These are phyloP conservation scores for Aureococcus anophagefferens DNA, from an alignment of 108 stramenopile species.

Conservation along the genomic window DNA sequence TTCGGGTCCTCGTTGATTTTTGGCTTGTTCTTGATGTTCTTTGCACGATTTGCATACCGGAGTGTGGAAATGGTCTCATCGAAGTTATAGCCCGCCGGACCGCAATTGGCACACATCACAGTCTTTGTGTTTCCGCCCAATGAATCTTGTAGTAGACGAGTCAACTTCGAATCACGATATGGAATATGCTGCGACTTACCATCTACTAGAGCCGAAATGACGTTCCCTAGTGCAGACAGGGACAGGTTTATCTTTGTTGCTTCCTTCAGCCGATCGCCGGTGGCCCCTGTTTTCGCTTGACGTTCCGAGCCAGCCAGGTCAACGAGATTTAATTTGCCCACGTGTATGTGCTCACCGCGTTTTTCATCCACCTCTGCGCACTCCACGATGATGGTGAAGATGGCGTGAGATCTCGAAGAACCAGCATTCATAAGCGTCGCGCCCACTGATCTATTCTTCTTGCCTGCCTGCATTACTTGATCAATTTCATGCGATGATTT, in stretches of 20 bases:
- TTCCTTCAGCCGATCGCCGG: constrained; percentile 80
- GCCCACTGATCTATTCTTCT: constrained; percentile 71
- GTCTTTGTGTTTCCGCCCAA: constrained; percentile 78
- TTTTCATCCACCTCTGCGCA: constrained; percentile 36
- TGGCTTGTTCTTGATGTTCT: constrained; percentile 98
- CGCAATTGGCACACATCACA: constrained; percentile 88
- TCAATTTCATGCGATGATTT: constrained; percentile 67
- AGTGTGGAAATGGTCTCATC: constrained; percentile 98
- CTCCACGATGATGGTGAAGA: constrained; percentile 69
- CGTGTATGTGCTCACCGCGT: constrained; percentile 64
- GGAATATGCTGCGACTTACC: constrained; percentile 88
- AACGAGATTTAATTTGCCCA: constrained; percentile 91
- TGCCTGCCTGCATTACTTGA: constrained; percentile 68
- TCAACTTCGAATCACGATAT: constrained; percentile 98
- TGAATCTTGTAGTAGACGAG: constrained; percentile 94
- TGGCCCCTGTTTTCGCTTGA: constrained; percentile 90
- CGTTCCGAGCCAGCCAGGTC: constrained; percentile 93
- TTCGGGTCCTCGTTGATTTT: constrained; percentile 95
- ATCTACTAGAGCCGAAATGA: constrained; percentile 90
- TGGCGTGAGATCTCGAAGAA: constrained; percentile 74
- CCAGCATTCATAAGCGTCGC: constrained; percentile 83
- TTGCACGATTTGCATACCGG: constrained; percentile 94
- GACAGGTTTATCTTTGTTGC: constrained; percentile 89
- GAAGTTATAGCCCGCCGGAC: constrained; percentile 94
- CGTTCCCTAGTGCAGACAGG: constrained; percentile 91